Percentiles rank a stretch among this genome's conserved stretches.
These are phyloP conservation scores for Chrysoporthe austroafricana DNA, from an alignment of 2,329 filamentous ascomycete species.

Conservation along the genomic window DNA sequence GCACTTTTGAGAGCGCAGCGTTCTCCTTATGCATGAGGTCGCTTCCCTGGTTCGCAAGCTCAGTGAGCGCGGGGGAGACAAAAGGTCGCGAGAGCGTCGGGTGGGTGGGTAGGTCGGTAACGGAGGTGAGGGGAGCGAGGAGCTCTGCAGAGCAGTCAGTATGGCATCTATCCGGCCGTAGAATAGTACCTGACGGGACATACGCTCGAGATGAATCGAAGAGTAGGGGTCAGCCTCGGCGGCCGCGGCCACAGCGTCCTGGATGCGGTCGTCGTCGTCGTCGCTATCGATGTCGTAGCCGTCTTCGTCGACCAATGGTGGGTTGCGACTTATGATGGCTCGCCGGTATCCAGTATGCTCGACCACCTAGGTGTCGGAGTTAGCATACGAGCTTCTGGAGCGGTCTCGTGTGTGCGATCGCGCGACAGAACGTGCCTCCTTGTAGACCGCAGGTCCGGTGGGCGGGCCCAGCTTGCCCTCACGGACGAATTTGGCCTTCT, in stretches of 20 bases:
- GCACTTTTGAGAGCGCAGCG: constrained; percentile 71
- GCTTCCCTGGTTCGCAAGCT: constrained; percentile 70
- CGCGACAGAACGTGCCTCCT: constrained; percentile 59
- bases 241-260: constrained; percentile 64
- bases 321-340: constrained; percentile 75
- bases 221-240: constrained; percentile 76
- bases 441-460: constrained; percentile 69
- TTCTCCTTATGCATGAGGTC: constrained; percentile 77
- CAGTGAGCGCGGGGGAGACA: constrained; percentile 71
- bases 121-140: constrained; percentile 74
- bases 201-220: constrained; percentile 72
- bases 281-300: constrained; percentile 77
- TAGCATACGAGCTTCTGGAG: constrained; percentile 31
- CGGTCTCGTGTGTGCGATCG: constrained; percentile 6
- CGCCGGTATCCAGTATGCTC: constrained; percentile 75
- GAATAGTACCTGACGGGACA: constrained; percentile 35
- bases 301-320: constrained; percentile 74
- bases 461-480: constrained; percentile 70
- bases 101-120: constrained; percentile 75
- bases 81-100: constrained; percentile 77
- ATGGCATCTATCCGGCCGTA: constrained; percentile 7
- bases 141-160: constrained; percentile 57
- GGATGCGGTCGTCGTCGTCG: constrained; percentile 67
- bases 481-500: constrained; percentile 71
- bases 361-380: constrained; percentile 58